Evolutionary conservation across 2,329 filamentous ascomycete genomes (phyloP).

Genomic region (Trichoderma hamatum): DNA sequence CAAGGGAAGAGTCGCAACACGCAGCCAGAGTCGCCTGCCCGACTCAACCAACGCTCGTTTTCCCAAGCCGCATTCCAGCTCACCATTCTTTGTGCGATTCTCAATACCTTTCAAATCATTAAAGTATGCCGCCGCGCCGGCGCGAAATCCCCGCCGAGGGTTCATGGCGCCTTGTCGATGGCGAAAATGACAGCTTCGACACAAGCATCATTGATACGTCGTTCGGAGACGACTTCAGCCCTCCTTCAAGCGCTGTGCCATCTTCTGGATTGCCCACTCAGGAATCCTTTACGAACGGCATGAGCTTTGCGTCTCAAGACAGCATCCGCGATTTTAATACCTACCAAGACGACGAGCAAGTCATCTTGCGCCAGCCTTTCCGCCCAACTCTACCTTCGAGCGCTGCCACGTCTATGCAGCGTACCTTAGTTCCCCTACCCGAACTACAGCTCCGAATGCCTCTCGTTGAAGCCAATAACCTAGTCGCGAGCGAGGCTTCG

Average conservation of each 20-base stretch:
- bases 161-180: conserved; percentile 65
- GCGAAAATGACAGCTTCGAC: conserved; percentile 64
- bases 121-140: conserved; percentile 23
- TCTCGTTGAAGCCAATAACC: conserved; percentile 46
- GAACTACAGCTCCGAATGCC: conserved; percentile 61
- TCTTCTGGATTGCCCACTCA: conserved; percentile 51
- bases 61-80: background rate
- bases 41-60: background rate
- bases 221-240: conserved; percentile 43
- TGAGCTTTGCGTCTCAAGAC: conserved; percentile 55
- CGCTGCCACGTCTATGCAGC: conserved; percentile 27
- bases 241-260: conserved; percentile 44
- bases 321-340: conserved; percentile 58
- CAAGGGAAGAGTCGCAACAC: background rate
- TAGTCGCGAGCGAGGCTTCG: conserved; percentile 41
- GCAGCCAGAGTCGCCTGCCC: background rate
- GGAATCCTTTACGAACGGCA: conserved; percentile 41
- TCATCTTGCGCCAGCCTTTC: conserved; percentile 59
- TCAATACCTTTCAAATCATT: background rate
- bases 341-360: conserved; percentile 58
- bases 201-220: conserved; percentile 55
- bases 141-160: conserved; percentile 49
- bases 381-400: conserved; percentile 53
- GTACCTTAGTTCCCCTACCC: conserved; percentile 43
- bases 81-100: background rate